phyloP scores from a whole-genome alignment of 2,329 filamentous ascomycete genomes.

The Monosporascus sp. region DNA sequence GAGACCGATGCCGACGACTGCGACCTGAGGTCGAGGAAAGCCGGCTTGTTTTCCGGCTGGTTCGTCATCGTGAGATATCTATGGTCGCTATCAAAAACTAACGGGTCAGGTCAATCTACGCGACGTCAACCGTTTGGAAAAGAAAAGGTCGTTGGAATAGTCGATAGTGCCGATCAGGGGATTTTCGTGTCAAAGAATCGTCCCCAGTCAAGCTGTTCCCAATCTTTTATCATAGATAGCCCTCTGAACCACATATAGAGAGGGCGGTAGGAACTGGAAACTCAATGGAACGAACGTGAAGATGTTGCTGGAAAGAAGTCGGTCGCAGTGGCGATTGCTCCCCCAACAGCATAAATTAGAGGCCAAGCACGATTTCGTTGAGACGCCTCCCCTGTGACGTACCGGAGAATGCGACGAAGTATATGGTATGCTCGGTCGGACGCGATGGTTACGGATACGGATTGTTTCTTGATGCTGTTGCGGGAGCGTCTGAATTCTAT shows the following conservation, averaged over 20 bases:
- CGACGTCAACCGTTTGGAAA: background rate
- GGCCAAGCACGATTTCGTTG: background rate
- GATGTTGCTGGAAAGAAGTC: background rate
- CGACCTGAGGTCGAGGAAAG: slow-evolving; percentile 55
- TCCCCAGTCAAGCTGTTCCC: background rate
- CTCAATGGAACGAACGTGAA: background rate
- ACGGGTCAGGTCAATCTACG: background rate
- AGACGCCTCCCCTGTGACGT: background rate
- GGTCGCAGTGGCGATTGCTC: background rate
- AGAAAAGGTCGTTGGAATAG: background rate
- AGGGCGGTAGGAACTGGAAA: background rate
- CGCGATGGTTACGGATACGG: too few relatives aligned
- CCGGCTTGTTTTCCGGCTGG: slow-evolving; percentile 53
- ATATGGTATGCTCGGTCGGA: background rate
- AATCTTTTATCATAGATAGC: background rate
- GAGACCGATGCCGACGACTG: slow-evolving; percentile 46
- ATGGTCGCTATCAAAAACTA: background rate
- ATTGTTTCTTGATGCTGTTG: too few relatives aligned
- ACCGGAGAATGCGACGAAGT: background rate
- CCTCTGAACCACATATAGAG: background rate
- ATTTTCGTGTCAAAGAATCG: background rate
- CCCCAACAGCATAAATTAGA: background rate
- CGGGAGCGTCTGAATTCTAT: background rate
- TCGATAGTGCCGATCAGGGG: background rate
- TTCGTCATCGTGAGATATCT: slow-evolving; percentile 40